Evolutionary conservation across 768 basidiomycete genomes (phyloP).

Genomic region (Polyporus arcularius): DNA sequence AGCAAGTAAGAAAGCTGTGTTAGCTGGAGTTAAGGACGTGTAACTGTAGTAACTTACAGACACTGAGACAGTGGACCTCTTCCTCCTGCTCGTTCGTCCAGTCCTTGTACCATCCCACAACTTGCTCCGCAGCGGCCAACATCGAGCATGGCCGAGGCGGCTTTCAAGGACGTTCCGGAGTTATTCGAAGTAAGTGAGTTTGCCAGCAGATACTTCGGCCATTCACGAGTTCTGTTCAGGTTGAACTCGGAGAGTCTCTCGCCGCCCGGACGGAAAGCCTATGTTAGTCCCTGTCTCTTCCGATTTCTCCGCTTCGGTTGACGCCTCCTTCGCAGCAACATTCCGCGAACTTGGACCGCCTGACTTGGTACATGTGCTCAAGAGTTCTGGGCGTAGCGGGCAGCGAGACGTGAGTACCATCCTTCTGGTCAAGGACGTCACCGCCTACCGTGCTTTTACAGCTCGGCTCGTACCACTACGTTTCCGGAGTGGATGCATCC

Average conservation of each 20-base stretch:
- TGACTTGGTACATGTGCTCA: conserved; percentile 94
- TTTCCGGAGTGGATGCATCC: conserved; percentile 98
- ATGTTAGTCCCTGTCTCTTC: conserved; percentile 53
- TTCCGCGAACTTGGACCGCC: conserved; percentile 98
- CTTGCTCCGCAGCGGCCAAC: not conserved
- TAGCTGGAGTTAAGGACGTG: not conserved
- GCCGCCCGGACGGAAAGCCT: conserved; percentile 90
- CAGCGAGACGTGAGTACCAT: conserved; percentile 76
- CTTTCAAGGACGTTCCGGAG: conserved; percentile 94
- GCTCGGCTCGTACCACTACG: conserved; percentile 96
- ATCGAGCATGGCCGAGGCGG: conserved; percentile 52
- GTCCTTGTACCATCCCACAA: not conserved
- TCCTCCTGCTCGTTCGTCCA: not conserved
- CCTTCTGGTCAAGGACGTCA: conserved; percentile 3
- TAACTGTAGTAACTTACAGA: too few species aligned
- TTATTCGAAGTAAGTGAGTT: conserved; percentile 78
- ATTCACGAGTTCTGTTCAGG: conserved; percentile 42
- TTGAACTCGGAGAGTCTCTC: conserved; percentile 88
- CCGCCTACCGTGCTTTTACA: conserved; percentile 32
- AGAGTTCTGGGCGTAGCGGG: conserved; percentile 81
- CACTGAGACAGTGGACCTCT: too few species aligned
- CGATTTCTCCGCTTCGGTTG: conserved; percentile 16
- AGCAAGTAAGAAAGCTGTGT: conserved; percentile 6
- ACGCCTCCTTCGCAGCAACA: conserved; percentile 56
- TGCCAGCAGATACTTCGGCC: not conserved